Base-by-base conservation (phyloP, 352 stramenopile genomes). In the Globisporangium uncinulatum region DNA sequence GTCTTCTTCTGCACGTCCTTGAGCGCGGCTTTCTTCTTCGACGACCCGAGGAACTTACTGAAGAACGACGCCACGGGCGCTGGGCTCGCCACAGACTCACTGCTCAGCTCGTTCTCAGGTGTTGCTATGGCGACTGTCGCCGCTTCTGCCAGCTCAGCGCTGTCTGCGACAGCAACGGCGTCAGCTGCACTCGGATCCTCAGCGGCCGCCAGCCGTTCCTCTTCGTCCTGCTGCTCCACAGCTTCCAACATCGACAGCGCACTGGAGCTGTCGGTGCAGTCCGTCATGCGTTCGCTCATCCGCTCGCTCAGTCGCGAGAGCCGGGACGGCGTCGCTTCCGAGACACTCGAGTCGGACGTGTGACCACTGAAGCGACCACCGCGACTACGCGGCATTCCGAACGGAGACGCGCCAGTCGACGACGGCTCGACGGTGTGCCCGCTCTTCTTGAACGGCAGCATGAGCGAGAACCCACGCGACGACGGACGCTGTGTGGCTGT, bases 371-470 rank as follows among this genome's bases (percentile, higher is more conserved):
- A 29, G 24, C 24, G 24, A 4, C 24, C 24, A 29, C 2, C 4
- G 24, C 24, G 24, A 29, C 24, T 4, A 29, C 24, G 24, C 24
- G 24, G 24, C 24, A 29, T 29, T 29, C 24, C 24, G 24, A 29
- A 29, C 45, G 46, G 44, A 19, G 37, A 24, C 4, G 36, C 42
- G 11, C 31, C 51, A 6, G 61, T 31, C 15, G 47, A 20, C 5
- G 47, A 24, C 32, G 49, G 32, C 32, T 44, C 56, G 21, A 61
- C 60, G 4, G 63, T 47, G 10, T 62, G 66, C 5, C 66, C 57
- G 29, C 17, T 63, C 53, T 86, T 83, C 45, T 72, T 75, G 31
- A 87, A 87, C 14, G 73, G 71, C 10, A 87, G 53, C 42, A 75
- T 76, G 17, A 87, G 56, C 9, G 62, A 76, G 52, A 84, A 81